Evolutionary conservation across 129 eudicot genomes (phyloP), one percentile per base, ranked within the genome.

Genomic region (Helianthus tuberosus): DNA sequence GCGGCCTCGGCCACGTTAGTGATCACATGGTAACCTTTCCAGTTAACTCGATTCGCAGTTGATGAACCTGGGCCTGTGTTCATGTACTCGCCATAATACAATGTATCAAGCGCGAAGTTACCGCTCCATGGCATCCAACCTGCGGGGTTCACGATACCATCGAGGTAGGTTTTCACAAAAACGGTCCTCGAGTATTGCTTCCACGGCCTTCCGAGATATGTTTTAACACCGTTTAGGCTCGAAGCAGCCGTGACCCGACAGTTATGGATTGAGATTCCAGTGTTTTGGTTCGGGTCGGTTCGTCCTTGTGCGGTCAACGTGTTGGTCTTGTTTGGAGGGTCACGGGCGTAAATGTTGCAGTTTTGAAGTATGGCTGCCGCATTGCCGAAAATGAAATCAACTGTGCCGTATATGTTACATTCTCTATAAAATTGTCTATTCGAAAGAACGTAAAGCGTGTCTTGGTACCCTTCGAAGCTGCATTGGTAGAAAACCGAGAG

Each of bases 401-500:
- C 88, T 1, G 96, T 89, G 9, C 92, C 96, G 7, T 85, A 81
- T 0, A 90, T 79, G 52, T 81, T 52, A 54, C 93, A 90, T 0
- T 85, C 77, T 35, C 80, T 77, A n/a, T 85, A 90, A 29, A 90
- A 90, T 52, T 90, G 93, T 59, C 96, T 25, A 1, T 83, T 64
- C 0, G 92, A 84, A 74, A 71, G 83, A 16, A 83, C 85, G 57
- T 87, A 90, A 25, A 90, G 88, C 0, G 96, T 90, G 80, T 90
- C 96, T 67, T 90, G 96, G 73, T 87, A 87, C 4, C 96, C 96
- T 68, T 90, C 96, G 13, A 90, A 90, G 68, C 90, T 85, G 63
- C 96, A 90, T 39, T 85, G 85, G 87, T 87, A 87, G 87, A 90
- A 83, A 9, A 85, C 91, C 0, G 96, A 90, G 11, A 79, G 87